Conservation (phyloP, 169 alveolate genomes). For the Neospora caninum region DNA sequence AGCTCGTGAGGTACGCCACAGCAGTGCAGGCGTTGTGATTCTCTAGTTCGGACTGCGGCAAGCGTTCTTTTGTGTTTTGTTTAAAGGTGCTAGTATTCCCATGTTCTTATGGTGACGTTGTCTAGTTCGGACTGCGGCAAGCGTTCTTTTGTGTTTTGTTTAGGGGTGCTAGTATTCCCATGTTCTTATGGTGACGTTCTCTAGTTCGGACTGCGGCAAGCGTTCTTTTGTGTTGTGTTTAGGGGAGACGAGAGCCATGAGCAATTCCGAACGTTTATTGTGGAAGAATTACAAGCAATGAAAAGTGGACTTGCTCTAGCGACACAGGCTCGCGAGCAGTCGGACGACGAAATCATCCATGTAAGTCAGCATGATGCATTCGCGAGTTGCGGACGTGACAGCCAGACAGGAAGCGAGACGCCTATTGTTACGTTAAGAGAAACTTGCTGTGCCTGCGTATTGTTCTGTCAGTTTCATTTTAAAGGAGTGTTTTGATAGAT, state of each 20-base stretch:
- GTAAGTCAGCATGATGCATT: slow-evolving; percentile 10
- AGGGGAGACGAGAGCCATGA: slow-evolving; percentile 70
- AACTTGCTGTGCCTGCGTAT: not conserved
- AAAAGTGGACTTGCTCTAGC: slow-evolving; percentile 66
- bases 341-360: slow-evolving; percentile 72
- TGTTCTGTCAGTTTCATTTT: not conserved
- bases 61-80: not conserved
- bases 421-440: not conserved
- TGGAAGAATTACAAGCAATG: slow-evolving; percentile 63
- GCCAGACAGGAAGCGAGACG: not conserved
- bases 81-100: no score
- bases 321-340: slow-evolving; percentile 72
- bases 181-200: not conserved
- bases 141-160: not conserved
- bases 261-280: slow-evolving; percentile 64
- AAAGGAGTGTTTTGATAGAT: not conserved
- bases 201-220: not conserved
- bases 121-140: not conserved
- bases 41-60: not conserved
- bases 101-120: not conserved
- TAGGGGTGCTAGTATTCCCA: no score
- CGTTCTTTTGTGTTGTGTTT: not conserved
- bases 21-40: not conserved
- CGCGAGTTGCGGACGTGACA: not conserved
- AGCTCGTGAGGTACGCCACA: slow-evolving; percentile 52